These are phyloP conservation scores for Sarocladium strictum DNA, from an alignment of 2,329 filamentous ascomycete genomes.

Conservation along the genomic window DNA sequence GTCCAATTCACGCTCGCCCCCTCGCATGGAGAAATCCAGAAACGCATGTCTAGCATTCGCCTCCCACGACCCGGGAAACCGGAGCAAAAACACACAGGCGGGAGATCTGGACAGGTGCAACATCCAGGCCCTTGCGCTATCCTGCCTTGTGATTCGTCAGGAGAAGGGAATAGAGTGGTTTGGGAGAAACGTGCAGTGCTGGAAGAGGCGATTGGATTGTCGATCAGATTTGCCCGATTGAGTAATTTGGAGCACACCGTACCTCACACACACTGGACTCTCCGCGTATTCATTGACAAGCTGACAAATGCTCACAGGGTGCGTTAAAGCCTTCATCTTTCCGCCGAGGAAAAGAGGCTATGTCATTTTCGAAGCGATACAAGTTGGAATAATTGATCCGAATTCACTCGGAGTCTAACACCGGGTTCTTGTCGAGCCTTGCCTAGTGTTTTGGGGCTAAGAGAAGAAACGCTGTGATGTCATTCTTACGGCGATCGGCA, in stretches of 20 bases:
- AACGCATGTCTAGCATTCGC: neutral
- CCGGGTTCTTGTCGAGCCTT: too few relatives aligned
- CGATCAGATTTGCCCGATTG: conserved; percentile 5
- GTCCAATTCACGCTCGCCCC: neutral
- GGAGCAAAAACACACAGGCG: neutral
- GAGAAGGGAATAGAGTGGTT: conserved; percentile 1
- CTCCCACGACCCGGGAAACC: neutral
- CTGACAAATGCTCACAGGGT: too few relatives aligned
- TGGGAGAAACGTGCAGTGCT: neutral
- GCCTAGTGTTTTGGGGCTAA: neutral
- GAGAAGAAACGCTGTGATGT: neutral
- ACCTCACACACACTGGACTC: neutral
- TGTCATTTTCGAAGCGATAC: too few relatives aligned
- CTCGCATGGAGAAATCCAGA: neutral
- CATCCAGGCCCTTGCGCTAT: too few relatives aligned
- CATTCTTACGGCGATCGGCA: neutral
- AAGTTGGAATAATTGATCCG: neutral
- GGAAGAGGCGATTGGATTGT: neutral
- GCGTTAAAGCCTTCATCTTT: too few relatives aligned
- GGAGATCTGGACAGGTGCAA: too few relatives aligned
- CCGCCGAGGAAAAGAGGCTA: too few relatives aligned
- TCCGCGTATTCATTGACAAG: neutral
- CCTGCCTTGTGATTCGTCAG: conserved; percentile 5
- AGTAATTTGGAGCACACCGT: neutral
- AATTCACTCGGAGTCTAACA: too few relatives aligned